A percentile compares a stretch with the other conserved stretches of the same genome.
phyloP scores from a whole-genome alignment of 2,329 filamentous ascomycete species.

The Shiraia bambusicola region DNA sequence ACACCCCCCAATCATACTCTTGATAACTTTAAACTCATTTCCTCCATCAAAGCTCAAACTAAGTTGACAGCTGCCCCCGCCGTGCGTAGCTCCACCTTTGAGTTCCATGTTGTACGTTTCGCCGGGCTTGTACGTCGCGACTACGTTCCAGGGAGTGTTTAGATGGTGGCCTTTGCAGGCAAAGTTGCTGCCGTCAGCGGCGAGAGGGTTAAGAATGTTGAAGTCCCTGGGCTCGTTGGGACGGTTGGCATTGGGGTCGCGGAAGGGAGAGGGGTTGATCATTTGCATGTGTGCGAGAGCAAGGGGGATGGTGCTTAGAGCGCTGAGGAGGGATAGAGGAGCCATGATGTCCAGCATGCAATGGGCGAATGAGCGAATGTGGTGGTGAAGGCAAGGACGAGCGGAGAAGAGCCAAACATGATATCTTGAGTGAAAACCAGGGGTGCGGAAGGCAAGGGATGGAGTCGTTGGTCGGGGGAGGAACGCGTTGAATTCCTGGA shows the following conservation, averaged over 20 bases:
- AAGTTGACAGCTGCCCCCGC: constrained; percentile 75
- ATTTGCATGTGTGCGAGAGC: constrained; percentile 56
- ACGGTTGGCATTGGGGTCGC: constrained; percentile 49
- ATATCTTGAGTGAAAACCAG: constrained; percentile 6
- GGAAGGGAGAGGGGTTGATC: constrained; percentile 56
- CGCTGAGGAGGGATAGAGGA: constrained; percentile 21
- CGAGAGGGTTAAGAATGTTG: constrained; percentile 69
- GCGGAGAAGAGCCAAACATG: not conserved
- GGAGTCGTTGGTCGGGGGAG: constrained; percentile 12
- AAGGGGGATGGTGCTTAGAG: constrained; percentile 21
- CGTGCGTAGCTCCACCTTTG: constrained; percentile 60
- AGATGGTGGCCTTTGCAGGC: constrained; percentile 72
- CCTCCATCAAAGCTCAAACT: constrained; percentile 73
- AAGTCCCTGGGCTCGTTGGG: constrained; percentile 60
- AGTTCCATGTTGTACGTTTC: constrained; percentile 64
- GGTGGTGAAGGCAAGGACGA: not conserved
- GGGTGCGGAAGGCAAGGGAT: constrained; percentile 22
- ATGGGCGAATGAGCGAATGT: constrained; percentile 5
- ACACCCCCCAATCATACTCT: constrained; percentile 63
- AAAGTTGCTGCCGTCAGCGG: constrained; percentile 63
- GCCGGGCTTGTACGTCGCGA: constrained; percentile 65
- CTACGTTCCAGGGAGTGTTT: constrained; percentile 53
- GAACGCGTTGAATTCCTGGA: constrained; percentile 33
- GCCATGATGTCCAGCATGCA: constrained; percentile 27
- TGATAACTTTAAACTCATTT: constrained; percentile 67